Conservation (phyloP, 106 monocot genomes). For the Gastrodia elata region DNA sequence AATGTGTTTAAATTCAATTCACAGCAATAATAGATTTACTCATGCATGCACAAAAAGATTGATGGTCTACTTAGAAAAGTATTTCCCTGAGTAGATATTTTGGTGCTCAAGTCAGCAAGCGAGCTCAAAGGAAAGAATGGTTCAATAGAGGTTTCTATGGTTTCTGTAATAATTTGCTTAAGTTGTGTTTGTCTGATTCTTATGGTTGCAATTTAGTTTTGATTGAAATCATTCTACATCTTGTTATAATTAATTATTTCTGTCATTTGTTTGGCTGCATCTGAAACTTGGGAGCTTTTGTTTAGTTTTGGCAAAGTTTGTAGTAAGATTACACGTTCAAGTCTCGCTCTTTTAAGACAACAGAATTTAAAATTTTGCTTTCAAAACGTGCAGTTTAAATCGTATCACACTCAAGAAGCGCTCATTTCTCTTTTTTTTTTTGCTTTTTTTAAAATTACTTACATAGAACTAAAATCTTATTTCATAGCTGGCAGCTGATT, state of each 20-base stretch:
- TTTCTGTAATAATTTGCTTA: neutral
- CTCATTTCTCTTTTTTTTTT: no score
- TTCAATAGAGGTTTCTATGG: neutral
- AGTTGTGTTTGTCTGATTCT: neutral
- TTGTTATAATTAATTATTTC: neutral
- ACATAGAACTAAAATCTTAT: no score
- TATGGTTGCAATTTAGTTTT: neutral
- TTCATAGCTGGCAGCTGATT: no score
- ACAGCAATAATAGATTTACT: neutral
- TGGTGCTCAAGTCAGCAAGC: neutral
- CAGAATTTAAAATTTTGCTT: no score
- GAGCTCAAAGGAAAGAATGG: neutral
- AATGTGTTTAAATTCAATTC: neutral
- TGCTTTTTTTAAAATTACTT: no score
- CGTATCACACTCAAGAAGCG: no score
- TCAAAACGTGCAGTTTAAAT: no score
- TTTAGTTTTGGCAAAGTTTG: neutral
- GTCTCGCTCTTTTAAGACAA: no score
- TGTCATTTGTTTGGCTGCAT: neutral
- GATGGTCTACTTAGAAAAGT: neutral
- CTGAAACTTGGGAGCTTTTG: neutral
- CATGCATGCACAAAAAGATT: neutral
- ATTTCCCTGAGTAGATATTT: neutral
- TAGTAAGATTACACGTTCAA: no score
- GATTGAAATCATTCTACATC: neutral